A percentile compares a stretch with the other conserved stretches of the same genome.
These are phyloP conservation scores for Aureobasidium sp. DNA, from an alignment of 2,329 filamentous ascomycete species.

Conservation along the genomic window DNA sequence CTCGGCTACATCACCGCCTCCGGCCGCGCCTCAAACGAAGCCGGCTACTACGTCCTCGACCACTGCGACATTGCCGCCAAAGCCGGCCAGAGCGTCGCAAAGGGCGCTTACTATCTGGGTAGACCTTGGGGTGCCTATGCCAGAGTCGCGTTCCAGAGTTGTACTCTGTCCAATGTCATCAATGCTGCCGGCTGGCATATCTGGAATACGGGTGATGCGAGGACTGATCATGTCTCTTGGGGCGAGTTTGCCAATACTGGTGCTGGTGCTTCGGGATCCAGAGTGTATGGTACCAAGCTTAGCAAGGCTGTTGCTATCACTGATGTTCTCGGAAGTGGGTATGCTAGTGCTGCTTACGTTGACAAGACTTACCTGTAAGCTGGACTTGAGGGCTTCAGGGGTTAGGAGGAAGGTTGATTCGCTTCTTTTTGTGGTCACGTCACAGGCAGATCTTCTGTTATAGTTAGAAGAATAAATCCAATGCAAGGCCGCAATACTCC, in stretches of 20 bases:
- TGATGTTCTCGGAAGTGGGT: slow-evolving; percentile 40
- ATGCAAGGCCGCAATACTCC: too few species aligned
- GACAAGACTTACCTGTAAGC: slow-evolving; percentile 34
- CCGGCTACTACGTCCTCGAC: slow-evolving; percentile 51
- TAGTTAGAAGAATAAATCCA: too few species aligned
- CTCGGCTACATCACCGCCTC: slow-evolving; percentile 40
- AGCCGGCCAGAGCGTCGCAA: slow-evolving; percentile 31
- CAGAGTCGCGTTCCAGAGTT: slow-evolving; percentile 47
- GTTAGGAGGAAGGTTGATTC: too few species aligned
- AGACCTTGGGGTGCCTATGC: slow-evolving; percentile 48
- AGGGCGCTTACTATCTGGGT: slow-evolving; percentile 44
- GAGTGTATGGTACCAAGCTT: slow-evolving; percentile 42
- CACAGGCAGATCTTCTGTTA: too few species aligned
- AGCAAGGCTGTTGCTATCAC: slow-evolving; percentile 37
- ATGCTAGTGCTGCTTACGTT: slow-evolving; percentile 34
- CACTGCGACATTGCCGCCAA: slow-evolving; percentile 43
- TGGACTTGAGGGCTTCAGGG: too few species aligned
- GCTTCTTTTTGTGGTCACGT: too few species aligned
- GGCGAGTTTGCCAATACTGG: slow-evolving; percentile 56
- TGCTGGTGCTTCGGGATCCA: slow-evolving; percentile 45
- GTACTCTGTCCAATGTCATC: slow-evolving; percentile 48
- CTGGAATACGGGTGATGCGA: slow-evolving; percentile 47
- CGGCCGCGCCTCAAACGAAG: slow-evolving; percentile 36
- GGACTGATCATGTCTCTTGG: slow-evolving; percentile 48
- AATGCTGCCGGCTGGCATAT: slow-evolving; percentile 52